Conservation (phyloP, 768 basidiomycete genomes). For the Phanerochaete carnosa region DNA sequence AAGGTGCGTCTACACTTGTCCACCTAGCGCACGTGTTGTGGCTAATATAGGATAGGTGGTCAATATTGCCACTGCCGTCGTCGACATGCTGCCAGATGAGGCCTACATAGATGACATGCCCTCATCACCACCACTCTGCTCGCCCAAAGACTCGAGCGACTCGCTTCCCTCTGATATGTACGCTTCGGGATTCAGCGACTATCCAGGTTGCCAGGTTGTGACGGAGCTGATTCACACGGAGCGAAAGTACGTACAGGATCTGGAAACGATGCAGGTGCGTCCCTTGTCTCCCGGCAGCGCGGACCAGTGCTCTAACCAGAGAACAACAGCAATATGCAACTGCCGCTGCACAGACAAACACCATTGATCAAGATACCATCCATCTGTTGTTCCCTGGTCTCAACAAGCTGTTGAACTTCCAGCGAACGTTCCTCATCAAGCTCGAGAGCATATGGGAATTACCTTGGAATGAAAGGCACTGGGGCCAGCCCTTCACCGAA, state of each 20-base stretch:
- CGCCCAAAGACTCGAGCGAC: slow-evolving; percentile 59
- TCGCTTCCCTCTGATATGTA: slow-evolving; percentile 44
- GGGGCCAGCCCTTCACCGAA: slow-evolving; percentile 83
- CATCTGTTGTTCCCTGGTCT: slow-evolving; percentile 94
- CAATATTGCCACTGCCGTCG: slow-evolving; percentile 82
- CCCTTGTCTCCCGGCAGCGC: neutral
- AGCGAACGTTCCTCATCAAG: slow-evolving; percentile 88
- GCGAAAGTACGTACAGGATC: slow-evolving; percentile 93
- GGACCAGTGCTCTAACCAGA: neutral
- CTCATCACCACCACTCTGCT: slow-evolving; percentile 48
- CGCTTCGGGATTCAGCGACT: slow-evolving; percentile 49
- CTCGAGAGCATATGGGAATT: slow-evolving; percentile 83
- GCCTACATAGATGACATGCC: slow-evolving; percentile 63
- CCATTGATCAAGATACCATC: slow-evolving; percentile 92
- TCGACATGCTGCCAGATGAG: slow-evolving; percentile 68
- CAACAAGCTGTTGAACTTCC: slow-evolving; percentile 94
- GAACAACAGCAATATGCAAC: slow-evolving; percentile 80
- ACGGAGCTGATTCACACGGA: slow-evolving; percentile 93
- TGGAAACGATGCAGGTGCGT: slow-evolving; percentile 92
- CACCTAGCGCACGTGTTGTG: neutral
- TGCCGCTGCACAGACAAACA: slow-evolving; percentile 74
- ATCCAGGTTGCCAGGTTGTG: slow-evolving; percentile 38
- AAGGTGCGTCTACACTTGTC: slow-evolving; percentile 56
- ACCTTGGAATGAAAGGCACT: slow-evolving; percentile 81
- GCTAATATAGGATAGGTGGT: slow-evolving; percentile 57